Evolutionary conservation across 352 stramenopile genomes (phyloP).

Genomic region (Globisporangium irregulare): DNA sequence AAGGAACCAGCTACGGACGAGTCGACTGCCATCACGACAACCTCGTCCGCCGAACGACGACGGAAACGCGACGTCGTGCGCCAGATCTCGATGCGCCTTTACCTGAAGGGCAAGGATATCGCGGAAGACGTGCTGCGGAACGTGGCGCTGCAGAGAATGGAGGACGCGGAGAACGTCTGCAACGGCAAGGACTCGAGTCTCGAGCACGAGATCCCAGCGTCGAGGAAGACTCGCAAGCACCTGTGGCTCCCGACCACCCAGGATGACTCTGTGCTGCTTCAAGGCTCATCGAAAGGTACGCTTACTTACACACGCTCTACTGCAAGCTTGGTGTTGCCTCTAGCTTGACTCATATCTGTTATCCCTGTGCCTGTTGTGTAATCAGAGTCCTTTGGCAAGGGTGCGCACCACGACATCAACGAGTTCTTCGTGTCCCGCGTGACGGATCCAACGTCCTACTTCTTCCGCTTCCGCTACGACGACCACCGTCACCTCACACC

Average conservation of each 20-base stretch:
- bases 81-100: conserved; percentile 75
- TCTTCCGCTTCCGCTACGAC: conserved; percentile 81
- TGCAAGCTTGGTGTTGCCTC: too few relatives aligned
- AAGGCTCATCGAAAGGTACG: conserved; percentile 21
- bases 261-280: conserved; percentile 68
- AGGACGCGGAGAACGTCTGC: conserved; percentile 57
- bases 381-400: conserved; percentile 10
- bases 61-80: conserved; percentile 70
- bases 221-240: conserved; percentile 61
- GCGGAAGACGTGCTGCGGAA: conserved; percentile 64
- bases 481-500: conserved; percentile 56
- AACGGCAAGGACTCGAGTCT: conserved; percentile 44
- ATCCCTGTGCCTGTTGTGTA: background rate
- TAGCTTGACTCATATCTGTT: background rate
- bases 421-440: conserved; percentile 80
- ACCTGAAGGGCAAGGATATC: conserved; percentile 66
- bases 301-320: background rate
- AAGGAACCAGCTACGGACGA: conserved; percentile 5
- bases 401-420: conserved; percentile 43
- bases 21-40: conserved; percentile 6
- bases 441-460: conserved; percentile 85
- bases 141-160: conserved; percentile 50
- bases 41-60: conserved; percentile 15
- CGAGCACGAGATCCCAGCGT: conserved; percentile 61
- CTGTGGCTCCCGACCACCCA: conserved; percentile 74